Evolutionary conservation across 2,329 filamentous ascomycete genomes (phyloP).

Genomic region (Botryosphaeria agaves): DNA sequence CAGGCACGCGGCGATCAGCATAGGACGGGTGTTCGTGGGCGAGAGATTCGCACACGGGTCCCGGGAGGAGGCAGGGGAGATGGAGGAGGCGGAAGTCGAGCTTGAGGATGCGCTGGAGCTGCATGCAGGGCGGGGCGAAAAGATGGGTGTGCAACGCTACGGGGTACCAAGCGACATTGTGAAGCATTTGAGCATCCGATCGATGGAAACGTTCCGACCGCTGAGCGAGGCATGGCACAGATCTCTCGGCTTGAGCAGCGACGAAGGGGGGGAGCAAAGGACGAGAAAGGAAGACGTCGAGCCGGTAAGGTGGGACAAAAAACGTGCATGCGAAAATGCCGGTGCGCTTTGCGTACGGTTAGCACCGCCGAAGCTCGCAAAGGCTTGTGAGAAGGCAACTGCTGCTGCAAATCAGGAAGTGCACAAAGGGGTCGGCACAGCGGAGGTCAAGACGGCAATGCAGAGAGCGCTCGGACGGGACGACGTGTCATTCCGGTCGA

Average conservation of each 20-base stretch:
- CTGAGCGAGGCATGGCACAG: constrained; percentile 3
- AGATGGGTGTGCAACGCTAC: constrained; percentile 3
- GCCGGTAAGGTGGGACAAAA: background rate
- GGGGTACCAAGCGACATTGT: constrained; percentile 7
- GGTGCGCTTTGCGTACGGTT: background rate
- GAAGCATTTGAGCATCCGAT: constrained; percentile 8
- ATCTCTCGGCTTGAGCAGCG: background rate
- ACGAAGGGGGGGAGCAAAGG: background rate
- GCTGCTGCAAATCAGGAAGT: background rate
- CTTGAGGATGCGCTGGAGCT: constrained; percentile 8
- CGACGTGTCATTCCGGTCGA: constrained; percentile 1
- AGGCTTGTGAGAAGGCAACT: background rate
- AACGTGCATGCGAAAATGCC: background rate
- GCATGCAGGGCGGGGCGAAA: constrained; percentile 3
- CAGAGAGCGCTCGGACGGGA: constrained; percentile 1
- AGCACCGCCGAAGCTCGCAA: background rate
- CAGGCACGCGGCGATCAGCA: constrained; percentile 7
- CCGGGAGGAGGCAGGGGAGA: constrained; percentile 6
- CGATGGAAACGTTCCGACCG: constrained; percentile 7
- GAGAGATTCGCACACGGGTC: constrained; percentile 7
- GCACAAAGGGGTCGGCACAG: background rate
- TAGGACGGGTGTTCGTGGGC: constrained; percentile 5
- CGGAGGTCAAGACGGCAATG: constrained; percentile 1
- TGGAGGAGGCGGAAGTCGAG: constrained; percentile 8
- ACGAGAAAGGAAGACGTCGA: background rate